Conservation (phyloP, 1,284 basidiomycete genomes). For the Mycocalia duriaeana region DNA sequence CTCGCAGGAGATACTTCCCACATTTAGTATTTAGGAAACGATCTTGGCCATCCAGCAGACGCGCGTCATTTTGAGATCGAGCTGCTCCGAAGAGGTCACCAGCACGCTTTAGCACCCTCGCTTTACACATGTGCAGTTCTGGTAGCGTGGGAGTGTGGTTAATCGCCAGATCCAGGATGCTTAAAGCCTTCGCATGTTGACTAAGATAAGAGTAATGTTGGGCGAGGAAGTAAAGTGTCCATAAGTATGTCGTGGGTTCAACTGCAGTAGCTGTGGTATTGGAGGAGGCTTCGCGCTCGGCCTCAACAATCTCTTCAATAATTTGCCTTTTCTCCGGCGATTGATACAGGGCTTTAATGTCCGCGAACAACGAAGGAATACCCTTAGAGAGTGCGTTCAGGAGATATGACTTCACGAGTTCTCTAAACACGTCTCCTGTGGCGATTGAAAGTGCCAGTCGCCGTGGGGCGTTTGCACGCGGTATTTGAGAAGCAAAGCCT, state of each 20-base stretch:
- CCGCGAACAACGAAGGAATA: conserved; percentile 91
- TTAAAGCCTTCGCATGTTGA: conserved; percentile 55
- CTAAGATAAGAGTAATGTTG: conserved; percentile 80
- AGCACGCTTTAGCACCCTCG: conserved; percentile 81
- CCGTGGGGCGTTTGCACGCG: conserved; percentile 68
- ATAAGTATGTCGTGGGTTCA: conserved; percentile 86
- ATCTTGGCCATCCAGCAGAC: conserved; percentile 90
- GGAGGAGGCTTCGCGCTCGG: conserved; percentile 37
- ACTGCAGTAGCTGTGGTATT: conserved; percentile 30
- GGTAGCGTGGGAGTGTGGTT: conserved; percentile 91
- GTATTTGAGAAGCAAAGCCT: conserved; percentile 57
- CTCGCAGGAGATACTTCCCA: conserved; percentile 87
- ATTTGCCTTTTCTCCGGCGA: conserved; percentile 59
- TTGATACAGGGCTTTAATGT: conserved; percentile 83
- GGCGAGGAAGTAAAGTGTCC: conserved; percentile 93
- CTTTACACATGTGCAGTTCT: conserved; percentile 84
- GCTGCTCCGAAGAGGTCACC: conserved; percentile 82
- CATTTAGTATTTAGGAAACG: conserved; percentile 93
- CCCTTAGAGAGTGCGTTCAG: conserved; percentile 75
- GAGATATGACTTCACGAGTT: conserved; percentile 70
- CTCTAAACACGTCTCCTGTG: conserved; percentile 57
- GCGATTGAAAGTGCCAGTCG: conserved; percentile 71
- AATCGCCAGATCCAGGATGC: conserved; percentile 64
- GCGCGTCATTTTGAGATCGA: conserved; percentile 75
- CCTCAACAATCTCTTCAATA: conserved; percentile 73